Percentiles rank a stretch among this genome's conserved stretches.
phyloP scores from a whole-genome alignment of 306 rosid genomes.

The Quercus ilex region DNA sequence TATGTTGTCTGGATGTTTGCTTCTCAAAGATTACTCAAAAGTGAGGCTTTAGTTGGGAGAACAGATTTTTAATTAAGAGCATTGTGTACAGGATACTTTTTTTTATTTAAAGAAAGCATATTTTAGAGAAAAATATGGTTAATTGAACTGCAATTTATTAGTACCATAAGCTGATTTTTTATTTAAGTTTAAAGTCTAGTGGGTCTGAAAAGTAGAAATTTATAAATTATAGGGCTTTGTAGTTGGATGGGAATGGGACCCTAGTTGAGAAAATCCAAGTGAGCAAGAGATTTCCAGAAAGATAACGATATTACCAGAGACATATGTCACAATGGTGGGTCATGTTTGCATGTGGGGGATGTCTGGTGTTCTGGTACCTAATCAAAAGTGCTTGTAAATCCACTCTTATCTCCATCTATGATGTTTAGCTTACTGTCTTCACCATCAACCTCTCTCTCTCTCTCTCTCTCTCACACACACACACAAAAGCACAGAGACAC shows the following conservation, averaged over 20 bases:
- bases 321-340: conserved; percentile 33
- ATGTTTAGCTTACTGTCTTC: neutral
- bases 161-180: neutral
- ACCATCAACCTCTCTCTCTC: neutral
- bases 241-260: conserved; percentile 6
- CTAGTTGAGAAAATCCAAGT: neutral
- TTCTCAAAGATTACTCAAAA: neutral
- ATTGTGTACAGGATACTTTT: neutral
- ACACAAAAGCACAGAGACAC: too few relatives aligned
- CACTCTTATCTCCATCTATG: neutral
- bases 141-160: neutral
- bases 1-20: neutral
- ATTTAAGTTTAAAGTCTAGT: neutral
- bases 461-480: too few relatives aligned
- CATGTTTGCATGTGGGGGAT: conserved; percentile 25
- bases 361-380: conserved; percentile 30
- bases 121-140: too few relatives aligned
- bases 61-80: neutral
- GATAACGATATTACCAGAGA: conserved; percentile 20
- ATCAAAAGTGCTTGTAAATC: neutral
- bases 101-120: too few relatives aligned
- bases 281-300: conserved; percentile 6
- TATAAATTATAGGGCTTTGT: neutral
- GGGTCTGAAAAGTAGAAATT: conserved; percentile 7
- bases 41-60: neutral